Evolutionary conservation across 2,329 filamentous ascomycete genomes (phyloP).

Genomic region (Fusarium sp.): DNA sequence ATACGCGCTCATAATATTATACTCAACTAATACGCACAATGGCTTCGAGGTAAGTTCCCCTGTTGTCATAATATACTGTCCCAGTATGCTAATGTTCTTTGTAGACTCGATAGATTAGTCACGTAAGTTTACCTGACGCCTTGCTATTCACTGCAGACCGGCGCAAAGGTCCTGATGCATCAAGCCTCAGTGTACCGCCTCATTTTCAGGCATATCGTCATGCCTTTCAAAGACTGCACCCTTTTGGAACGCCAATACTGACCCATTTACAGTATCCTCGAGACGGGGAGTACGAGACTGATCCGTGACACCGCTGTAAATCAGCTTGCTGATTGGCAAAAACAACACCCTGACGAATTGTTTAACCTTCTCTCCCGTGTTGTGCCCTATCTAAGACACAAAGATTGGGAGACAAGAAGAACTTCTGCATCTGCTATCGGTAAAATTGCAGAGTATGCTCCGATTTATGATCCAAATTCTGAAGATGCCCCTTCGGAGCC

Average conservation of each 20-base stretch:
- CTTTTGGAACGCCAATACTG: slow-evolving; percentile 17
- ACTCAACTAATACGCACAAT: slow-evolving; percentile 59
- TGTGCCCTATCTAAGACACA: slow-evolving; percentile 93
- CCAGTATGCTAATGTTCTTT: slow-evolving; percentile 26
- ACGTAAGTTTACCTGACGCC: slow-evolving; percentile 72
- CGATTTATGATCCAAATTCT: slow-evolving; percentile 87
- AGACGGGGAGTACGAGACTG: slow-evolving; percentile 95
- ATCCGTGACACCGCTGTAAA: slow-evolving; percentile 98
- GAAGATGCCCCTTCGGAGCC: slow-evolving; percentile 68
- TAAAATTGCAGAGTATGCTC: slow-evolving; percentile 91
- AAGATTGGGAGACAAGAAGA: slow-evolving; percentile 96
- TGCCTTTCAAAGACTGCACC: neutral
- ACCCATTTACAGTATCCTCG: slow-evolving; percentile 77
- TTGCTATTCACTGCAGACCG: neutral
- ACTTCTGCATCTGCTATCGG: slow-evolving; percentile 95
- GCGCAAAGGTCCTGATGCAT: neutral
- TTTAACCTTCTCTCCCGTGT: slow-evolving; percentile 95
- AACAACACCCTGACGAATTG: slow-evolving; percentile 95
- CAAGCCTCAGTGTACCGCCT: neutral
- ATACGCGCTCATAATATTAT: slow-evolving; percentile 37
- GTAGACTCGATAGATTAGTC: slow-evolving; percentile 85
- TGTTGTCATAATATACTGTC: neutral
- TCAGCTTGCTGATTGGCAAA: slow-evolving; percentile 97
- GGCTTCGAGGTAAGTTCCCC: slow-evolving; percentile 65
- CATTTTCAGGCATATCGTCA: neutral